Evolutionary conservation across 768 basidiomycete genomes (phyloP), one percentile per base, ranked within the genome.

Genomic region (Mycena rosella): DNA sequence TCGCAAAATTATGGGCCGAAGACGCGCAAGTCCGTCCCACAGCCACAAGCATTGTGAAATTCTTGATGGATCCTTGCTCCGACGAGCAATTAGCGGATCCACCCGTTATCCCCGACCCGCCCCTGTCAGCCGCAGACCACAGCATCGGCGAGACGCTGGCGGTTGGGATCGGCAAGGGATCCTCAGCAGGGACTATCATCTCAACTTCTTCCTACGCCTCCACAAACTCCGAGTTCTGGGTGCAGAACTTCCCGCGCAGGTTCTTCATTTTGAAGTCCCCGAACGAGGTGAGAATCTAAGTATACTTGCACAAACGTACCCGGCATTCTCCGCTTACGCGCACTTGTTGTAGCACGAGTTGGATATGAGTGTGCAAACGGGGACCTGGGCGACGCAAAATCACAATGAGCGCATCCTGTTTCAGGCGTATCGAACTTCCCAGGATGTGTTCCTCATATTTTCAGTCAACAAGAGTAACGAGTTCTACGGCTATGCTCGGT

Each of bases 401-500:
- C 96, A 97, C 80, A 98, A 97, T 73, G 95, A 98, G 78, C 88
- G 88, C 13, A 89, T 97, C 52, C 82, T 98, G 17, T 95, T 98
- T 71, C 95, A 94, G 77, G 96, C 97, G 0, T 99, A 84, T 78
- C 89, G 96, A n/a, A 97, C 95, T 3, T 92, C 92, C 68, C 85
- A 87, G 70, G 93, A 96, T 22, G 96, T 98, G 8, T 92, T 85
- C 73, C 85, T 98, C 49, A 90, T 99, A 62, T 98, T 98, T 72
- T 88, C 96, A 30, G 96, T 93, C 20, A 98, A 98, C 80, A 94
- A 92, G 77, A 92, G 92, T 62, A 95, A 97, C 42, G 95, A 95
- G 77, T 99, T 98, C 75, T 98, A 92, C 74, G 96, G 96, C 27
- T 96, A 94, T 75, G 96, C 95, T 14, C 89, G 86, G 89, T 95